Percentiles rank a stretch among this genome's conserved stretches.
phyloP scores from a whole-genome alignment of 208 protist species.

The Leptomonas pyrrhocoris region DNA sequence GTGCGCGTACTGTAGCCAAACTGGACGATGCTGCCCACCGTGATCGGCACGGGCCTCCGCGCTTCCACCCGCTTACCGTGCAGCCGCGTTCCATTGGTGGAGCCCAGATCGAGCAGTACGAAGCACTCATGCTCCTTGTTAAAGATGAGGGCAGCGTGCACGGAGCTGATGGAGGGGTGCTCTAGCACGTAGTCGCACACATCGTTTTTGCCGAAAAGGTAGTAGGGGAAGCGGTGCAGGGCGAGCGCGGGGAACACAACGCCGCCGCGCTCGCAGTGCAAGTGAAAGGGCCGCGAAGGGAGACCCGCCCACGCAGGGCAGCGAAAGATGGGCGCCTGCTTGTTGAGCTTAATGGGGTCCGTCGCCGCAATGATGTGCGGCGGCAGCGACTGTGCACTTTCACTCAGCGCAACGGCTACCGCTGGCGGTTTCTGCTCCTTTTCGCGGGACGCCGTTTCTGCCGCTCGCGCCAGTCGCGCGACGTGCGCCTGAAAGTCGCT shows the following conservation, averaged over 20 bases:
- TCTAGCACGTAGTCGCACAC: conserved; percentile 89
- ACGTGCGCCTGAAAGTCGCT: conserved; percentile 30
- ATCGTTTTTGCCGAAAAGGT: conserved; percentile 80
- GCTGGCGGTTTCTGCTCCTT: background rate
- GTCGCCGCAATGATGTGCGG: conserved; percentile 72
- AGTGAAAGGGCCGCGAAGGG: conserved; percentile 62
- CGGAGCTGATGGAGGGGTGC: conserved; percentile 81
- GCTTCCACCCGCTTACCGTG: conserved; percentile 64
- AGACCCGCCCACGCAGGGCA: conserved; percentile 82
- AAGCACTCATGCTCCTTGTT: conserved; percentile 79
- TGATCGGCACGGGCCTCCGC: conserved; percentile 60
- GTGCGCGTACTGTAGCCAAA: conserved; percentile 80
- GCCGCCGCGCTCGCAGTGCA: conserved; percentile 70
- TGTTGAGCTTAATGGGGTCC: conserved; percentile 77
- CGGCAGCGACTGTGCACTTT: conserved; percentile 60
- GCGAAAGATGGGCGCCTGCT: conserved; percentile 75
- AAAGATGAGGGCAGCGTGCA: conserved; percentile 89
- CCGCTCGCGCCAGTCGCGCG: conserved; percentile 26
- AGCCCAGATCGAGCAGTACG: conserved; percentile 86
- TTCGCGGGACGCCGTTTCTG: conserved; percentile 16
- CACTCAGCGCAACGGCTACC: conserved; percentile 35
- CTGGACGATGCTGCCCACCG: conserved; percentile 60
- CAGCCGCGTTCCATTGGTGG: conserved; percentile 82
- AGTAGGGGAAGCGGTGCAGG: conserved; percentile 84
- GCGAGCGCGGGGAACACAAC: conserved; percentile 54